A percentile compares a stretch with the other conserved stretches of the same genome.
These are phyloP conservation scores for Microdochium nivale DNA, from an alignment of 2,329 filamentous ascomycete species.

Conservation along the genomic window DNA sequence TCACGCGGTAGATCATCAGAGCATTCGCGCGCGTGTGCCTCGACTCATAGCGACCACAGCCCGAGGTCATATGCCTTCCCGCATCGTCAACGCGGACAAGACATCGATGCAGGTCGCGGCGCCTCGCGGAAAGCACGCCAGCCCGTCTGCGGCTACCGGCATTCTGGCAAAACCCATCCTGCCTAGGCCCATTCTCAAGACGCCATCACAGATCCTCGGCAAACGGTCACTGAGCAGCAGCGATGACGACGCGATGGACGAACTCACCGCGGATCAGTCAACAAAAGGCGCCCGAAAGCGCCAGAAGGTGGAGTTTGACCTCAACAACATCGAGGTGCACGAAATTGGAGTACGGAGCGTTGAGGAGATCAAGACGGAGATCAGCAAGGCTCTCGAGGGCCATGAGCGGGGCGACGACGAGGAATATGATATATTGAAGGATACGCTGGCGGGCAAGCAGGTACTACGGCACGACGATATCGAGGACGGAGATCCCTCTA, in stretches of 20 bases:
- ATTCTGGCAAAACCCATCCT: neutral
- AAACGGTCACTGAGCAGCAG: constrained; percentile 31
- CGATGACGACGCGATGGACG: constrained; percentile 31
- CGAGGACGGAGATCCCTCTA: constrained; percentile 30
- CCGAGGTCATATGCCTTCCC: neutral
- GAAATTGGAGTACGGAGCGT: constrained; percentile 44
- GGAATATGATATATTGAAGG: constrained; percentile 53
- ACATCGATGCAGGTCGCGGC: constrained; percentile 22
- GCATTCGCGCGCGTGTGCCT: neutral
- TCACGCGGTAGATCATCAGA: neutral
- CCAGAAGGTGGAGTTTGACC: constrained; percentile 50
- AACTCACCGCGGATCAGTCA: constrained; percentile 19
- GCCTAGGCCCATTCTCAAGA: constrained; percentile 36
- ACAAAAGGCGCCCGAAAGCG: constrained; percentile 40
- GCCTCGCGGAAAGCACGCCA: constrained; percentile 13
- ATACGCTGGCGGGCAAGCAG: constrained; percentile 44
- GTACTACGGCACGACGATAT: constrained; percentile 35
- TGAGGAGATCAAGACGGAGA: constrained; percentile 46
- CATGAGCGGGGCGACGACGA: constrained; percentile 49
- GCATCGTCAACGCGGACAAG: constrained; percentile 29
- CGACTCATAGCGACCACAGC: neutral
- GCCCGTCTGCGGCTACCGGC: constrained; percentile 10
- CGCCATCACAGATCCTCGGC: constrained; percentile 33
- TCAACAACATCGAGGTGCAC: constrained; percentile 47
- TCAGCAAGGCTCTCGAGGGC: constrained; percentile 45